These are phyloP conservation scores for Backusella parvicylindrica DNA, from an alignment of 192 early-diverging fungal genomes.

Conservation along the genomic window DNA sequence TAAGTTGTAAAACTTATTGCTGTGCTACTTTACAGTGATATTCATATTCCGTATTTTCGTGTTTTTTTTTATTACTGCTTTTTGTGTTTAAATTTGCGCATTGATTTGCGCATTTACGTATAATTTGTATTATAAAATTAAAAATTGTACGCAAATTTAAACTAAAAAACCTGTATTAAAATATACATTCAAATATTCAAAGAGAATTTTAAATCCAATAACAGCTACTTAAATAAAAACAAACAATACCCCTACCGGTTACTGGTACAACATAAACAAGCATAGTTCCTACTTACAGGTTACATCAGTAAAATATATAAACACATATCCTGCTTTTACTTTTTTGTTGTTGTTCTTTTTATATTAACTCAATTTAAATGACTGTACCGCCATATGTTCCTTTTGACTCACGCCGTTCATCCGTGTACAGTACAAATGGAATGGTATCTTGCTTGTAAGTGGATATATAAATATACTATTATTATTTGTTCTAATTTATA, in stretches of 20 bases:
- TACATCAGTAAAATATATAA: background rate
- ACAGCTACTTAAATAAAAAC: background rate
- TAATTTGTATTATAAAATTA: no score
- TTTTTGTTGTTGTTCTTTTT: background rate
- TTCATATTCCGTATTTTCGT: background rate
- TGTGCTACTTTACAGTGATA: background rate
- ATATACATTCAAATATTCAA: no score
- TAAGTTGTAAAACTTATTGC: background rate
- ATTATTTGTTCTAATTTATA: background rate
- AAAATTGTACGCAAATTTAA: no score
- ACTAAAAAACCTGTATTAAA: no score
- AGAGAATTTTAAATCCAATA: background rate
- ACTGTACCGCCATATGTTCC: background rate
- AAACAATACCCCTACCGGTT: background rate
- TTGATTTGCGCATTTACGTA: no score
- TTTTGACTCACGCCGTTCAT: conserved; percentile 45
- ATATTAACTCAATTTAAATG: background rate
- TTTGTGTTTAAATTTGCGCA: no score
- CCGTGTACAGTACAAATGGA: conserved; percentile 53
- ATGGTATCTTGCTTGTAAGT: conserved; percentile 57
- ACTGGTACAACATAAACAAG: background rate
- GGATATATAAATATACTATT: background rate
- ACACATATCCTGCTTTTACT: background rate
- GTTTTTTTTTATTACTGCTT: background rate
- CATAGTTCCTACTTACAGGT: background rate